Evolutionary conservation across 306 rosid species (phyloP).

Genomic region (Leucaena leucocephala): DNA sequence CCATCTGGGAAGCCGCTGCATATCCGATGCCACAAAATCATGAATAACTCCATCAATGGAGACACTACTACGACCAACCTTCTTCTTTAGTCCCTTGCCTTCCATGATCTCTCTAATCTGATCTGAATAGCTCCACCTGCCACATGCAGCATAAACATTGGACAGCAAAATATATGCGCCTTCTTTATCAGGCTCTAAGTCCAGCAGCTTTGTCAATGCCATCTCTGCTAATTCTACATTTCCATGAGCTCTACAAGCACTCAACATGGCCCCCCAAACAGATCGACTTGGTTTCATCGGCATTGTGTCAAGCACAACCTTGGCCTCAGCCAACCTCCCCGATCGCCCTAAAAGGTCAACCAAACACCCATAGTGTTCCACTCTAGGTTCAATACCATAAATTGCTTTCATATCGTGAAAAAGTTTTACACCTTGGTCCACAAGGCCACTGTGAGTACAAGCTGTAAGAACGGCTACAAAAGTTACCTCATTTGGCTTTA

Average conservation of each 20-base stretch:
- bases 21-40: slow-evolving; percentile 51
- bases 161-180: slow-evolving; percentile 61
- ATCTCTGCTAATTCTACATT: slow-evolving; percentile 50
- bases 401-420: slow-evolving; percentile 47
- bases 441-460: slow-evolving; percentile 57
- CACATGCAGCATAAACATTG: slow-evolving; percentile 55
- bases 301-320: slow-evolving; percentile 51
- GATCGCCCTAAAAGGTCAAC: slow-evolving; percentile 58
- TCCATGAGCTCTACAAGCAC: slow-evolving; percentile 58
- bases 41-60: slow-evolving; percentile 48
- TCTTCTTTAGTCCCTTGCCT: slow-evolving; percentile 57
- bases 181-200: slow-evolving; percentile 54
- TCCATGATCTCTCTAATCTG: slow-evolving; percentile 54
- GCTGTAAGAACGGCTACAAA: slow-evolving; percentile 57
- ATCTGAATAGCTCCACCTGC: slow-evolving; percentile 54
- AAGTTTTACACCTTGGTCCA: slow-evolving; percentile 53
- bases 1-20: slow-evolving; percentile 52
- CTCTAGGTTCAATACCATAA: slow-evolving; percentile 47
- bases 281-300: slow-evolving; percentile 53
- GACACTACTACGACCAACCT: slow-evolving; percentile 51
- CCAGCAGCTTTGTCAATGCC: slow-evolving; percentile 51
- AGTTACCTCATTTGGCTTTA: slow-evolving; percentile 53
- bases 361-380: slow-evolving; percentile 63
- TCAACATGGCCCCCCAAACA: slow-evolving; percentile 58
- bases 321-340: slow-evolving; percentile 50